Evolutionary conservation across 768 basidiomycete genomes (phyloP).

Genomic region (Leccinum aurantiacum): DNA sequence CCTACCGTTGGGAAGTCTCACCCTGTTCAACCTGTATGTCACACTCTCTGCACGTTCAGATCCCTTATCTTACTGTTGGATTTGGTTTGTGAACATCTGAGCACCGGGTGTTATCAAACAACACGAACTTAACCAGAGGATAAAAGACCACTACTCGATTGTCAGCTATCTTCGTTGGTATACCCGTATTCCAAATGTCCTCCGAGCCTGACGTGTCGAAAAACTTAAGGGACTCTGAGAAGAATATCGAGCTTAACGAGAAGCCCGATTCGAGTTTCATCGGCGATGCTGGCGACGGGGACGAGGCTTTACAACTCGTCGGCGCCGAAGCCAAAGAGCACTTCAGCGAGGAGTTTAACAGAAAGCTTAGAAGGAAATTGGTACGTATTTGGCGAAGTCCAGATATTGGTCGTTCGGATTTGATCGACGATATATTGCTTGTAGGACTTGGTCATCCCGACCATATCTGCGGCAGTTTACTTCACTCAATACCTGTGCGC

Average conservation of each 20-base stretch:
- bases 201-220: constrained; percentile 11
- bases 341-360: constrained; percentile 64
- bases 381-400: constrained; percentile 32
- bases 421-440: background rate
- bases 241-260: constrained; percentile 32
- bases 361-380: constrained; percentile 55
- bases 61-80: constrained; percentile 19
- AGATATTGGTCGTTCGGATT: background rate
- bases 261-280: constrained; percentile 31
- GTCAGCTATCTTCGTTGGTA: background rate
- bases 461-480: constrained; percentile 62
- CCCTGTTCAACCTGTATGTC: no score
- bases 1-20: no score
- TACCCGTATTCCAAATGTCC: constrained; percentile 19
- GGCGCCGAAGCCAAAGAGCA: constrained; percentile 48
- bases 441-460: constrained; percentile 53
- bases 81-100: constrained; percentile 1
- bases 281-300: constrained; percentile 44
- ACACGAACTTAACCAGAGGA: constrained; percentile 5
- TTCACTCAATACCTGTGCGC: constrained; percentile 65
- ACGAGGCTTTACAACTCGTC: constrained; percentile 63
- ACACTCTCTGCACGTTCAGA: no score
- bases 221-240: constrained; percentile 14
- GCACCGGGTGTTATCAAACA: no score
- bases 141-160: constrained; percentile 6